Evolutionary conservation across 768 basidiomycete species (phyloP), one percentile per base, ranked within the genome.

Genomic region (Nidularia sp.): DNA sequence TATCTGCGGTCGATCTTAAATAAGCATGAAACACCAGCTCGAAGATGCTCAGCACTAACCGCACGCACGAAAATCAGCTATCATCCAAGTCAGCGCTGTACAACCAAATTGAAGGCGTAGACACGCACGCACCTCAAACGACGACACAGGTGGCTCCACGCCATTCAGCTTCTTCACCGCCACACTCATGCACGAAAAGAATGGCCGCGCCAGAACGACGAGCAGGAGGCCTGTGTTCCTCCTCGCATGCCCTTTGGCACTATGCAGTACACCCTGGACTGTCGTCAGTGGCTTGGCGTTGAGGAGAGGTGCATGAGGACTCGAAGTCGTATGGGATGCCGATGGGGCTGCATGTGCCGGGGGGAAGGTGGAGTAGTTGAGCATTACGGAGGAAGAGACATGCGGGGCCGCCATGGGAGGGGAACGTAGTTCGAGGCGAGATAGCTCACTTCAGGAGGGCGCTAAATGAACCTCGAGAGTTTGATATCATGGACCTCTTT

Each of bases 141-240:
- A 53, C 6, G 59, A 56, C 7, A 62, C 57, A 12, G 58, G 63
- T 6, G 61, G 60, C 45, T 64, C 61, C 9, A 62, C 61, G 6
- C 48, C 44, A 47, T 62, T 59, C 36, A 64, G 39, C 39, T 55
- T 57, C 54, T 64, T 64, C 13, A 61, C 63, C 13, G 58, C 49
- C 4, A 58, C 48, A 49, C 62, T 59, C 57, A 64, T 56, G 32
- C 59, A 34, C n/a, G 61, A 49, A 43, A 61, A 47, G 50, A 62
- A 64, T 32, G 53, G 34, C 45, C 61, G 60, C 12, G 63, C 52
- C n/a, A 39, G 57, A 8, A 54, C 55, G n/a, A 64, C 50, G 13
- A 62, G 51, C 29, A 62, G 39, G 5, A 62, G 48, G n/a, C 60
- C 60, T 47, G 53, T 47, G 50, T 62, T 62, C 7, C 8, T n/a